phyloP scores from a whole-genome alignment of 768 basidiomycete genomes.

The Strobilomyces echinocephalus region DNA sequence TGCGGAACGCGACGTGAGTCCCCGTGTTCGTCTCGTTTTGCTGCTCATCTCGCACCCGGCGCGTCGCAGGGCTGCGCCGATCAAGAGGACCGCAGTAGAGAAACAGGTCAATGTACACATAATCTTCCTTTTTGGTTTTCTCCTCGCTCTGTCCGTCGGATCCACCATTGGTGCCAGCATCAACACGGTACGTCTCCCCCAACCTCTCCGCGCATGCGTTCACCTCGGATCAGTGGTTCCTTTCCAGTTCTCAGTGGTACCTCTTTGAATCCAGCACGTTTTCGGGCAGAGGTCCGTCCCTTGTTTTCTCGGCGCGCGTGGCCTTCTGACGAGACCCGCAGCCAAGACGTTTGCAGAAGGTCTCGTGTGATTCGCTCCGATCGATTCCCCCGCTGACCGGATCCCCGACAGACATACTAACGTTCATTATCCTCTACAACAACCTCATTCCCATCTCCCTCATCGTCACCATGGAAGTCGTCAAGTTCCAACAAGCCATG shows the following conservation, averaged over 20 bases:
- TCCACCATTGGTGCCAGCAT: conserved; percentile 92
- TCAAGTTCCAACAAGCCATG: conserved; percentile 96
- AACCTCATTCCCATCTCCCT: conserved; percentile 98
- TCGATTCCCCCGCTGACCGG: conserved; percentile 3
- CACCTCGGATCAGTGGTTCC: conserved; percentile 62
- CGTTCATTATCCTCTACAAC: conserved; percentile 98
- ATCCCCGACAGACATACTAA: conserved; percentile 72
- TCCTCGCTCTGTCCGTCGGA: conserved; percentile 83
- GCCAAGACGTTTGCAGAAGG: conserved; percentile 83
- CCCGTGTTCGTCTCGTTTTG: not conserved
- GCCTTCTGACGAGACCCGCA: conserved; percentile 23
- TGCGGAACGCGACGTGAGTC: conserved; percentile 95
- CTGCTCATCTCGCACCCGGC: not conserved
- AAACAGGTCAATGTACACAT: conserved; percentile 95
- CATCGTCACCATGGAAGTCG: conserved; percentile 99
- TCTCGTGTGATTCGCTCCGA: conserved; percentile 23
- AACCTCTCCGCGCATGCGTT: not conserved
- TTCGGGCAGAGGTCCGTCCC: conserved; percentile 54
- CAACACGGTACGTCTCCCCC: conserved; percentile 48
- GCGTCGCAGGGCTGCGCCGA: conserved; percentile 74
- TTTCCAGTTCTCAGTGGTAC: conserved; percentile 87
- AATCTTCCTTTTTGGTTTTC: conserved; percentile 85
- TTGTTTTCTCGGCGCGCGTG: not conserved
- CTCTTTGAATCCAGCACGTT: conserved; percentile 59
- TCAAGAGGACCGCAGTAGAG: conserved; percentile 95